phyloP scores from a whole-genome alignment of 192 early-diverging fungal species.

The Thamnidium elegans region DNA sequence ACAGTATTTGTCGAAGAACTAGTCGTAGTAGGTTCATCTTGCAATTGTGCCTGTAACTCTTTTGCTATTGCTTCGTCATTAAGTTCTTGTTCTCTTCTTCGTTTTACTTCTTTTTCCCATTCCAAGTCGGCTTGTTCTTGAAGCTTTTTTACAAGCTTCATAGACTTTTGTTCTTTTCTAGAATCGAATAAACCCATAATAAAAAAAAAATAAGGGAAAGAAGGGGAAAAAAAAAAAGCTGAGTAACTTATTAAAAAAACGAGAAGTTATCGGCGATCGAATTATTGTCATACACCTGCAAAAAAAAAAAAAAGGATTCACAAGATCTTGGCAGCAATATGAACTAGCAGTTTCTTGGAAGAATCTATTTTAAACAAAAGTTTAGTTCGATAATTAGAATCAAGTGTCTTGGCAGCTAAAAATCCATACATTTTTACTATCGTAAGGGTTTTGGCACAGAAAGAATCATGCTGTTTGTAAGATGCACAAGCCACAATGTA shows the following conservation, averaged over 20 bases:
- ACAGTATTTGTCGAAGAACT: neutral
- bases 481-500: too few species aligned
- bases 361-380: too few species aligned
- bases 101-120: conserved; percentile 7
- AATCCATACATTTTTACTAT: too few species aligned
- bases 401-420: too few species aligned
- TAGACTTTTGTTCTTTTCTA: conserved; percentile 15
- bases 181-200: conserved; percentile 1
- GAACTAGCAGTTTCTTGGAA: too few species aligned
- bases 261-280: neutral
- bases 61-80: conserved; percentile 15
- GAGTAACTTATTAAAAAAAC: neutral
- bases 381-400: too few species aligned
- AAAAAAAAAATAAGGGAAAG: neutral
- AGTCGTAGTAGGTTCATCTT: neutral
- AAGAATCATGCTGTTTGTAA: too few species aligned
- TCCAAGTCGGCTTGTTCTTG: conserved; percentile 9
- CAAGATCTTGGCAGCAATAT: too few species aligned
- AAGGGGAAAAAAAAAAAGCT: neutral
- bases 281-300: too few species aligned
- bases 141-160: conserved; percentile 7
- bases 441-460: too few species aligned
- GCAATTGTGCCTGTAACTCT: conserved; percentile 12
- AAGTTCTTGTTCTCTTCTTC: conserved; percentile 8
- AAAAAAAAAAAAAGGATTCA: too few species aligned